Base-by-base conservation (phyloP, 202 grass and related monocot genomes). In the Dendrocalamus latiflorus region DNA sequence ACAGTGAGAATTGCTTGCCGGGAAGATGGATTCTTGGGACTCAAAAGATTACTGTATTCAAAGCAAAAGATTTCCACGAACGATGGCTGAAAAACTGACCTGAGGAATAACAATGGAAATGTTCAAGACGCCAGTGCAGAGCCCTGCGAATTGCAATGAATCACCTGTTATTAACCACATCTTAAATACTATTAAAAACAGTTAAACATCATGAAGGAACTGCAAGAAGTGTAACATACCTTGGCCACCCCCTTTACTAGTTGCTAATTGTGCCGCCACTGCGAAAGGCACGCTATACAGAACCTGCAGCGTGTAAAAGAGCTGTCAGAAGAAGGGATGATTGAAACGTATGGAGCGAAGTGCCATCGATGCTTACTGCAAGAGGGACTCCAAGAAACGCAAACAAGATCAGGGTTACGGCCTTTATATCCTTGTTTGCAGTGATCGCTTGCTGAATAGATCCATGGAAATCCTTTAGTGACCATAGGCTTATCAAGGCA, bases 221-320 rank as follows among this genome's bases (percentile, higher is more conserved):
- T 18, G 57, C 54, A 15, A 30, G 26, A 81, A 16, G 38, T 28
- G 75, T 21, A 50, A 71, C 78, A 13, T 25, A 93, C 91, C 90
- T 91, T 98, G 92, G 1, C 95, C 92, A 3, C 92, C 95, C 1
- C 92, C 95, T 47, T 63, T 84, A 28, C 9, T 87, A 0, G 86
- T 84, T 9, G 85, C 92, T 54, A 98, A 82, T 53, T 93, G 89
- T 66, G 92, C 89, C 30, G 90, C 90, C 28, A 95, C 92, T 0
- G 95, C 95, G 59, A 98, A 98, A 15, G 95, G 95, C 43, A 98
- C 85, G 30, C 95, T 98, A 64, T 87, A 98, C 63, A 98, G 70
- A 74, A 98, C 78, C 92, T 98, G 79, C 62, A 86, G 2, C 68
- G 9, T 38, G 22, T 18, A 59, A 80, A 14, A 69, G 56, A 11